Evolutionary conservation across 2,329 filamentous ascomycete genomes (phyloP), one percentile per base, ranked within the genome.

Genomic region (Thielaviopsis ethacetica): DNA sequence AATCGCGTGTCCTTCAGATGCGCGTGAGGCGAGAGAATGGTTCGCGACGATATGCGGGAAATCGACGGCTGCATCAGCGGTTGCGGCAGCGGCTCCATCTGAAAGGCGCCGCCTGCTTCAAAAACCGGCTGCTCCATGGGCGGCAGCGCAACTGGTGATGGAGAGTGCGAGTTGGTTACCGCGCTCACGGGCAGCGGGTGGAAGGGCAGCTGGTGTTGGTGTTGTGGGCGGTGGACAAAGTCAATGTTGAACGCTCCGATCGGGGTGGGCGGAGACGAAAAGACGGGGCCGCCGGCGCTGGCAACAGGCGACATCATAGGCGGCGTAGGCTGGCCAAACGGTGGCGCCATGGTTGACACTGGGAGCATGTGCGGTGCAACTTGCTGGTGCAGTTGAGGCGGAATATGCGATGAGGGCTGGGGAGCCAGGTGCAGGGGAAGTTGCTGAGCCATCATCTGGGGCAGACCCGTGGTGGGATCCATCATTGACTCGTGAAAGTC

Each of bases 201-300:
- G 38, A 53, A 58, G 30, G 57, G 57, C 44, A 58, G 30, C 27
- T 38, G 50, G n/a, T n/a, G 30, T 15, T 38, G 50, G n/a, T n/a
- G 30, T 15, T 54, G 54, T 21, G 44, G 44, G 38, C 54, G 44
- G 6, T 59, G 47, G n/a, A 51, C 47, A 56, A 59, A 59, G 5
- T 59, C 58, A 13, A 56, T 56, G 41, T 53, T 53, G 41, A 60
- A 60, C 15, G 21, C 50, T 12, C 38, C 27, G 24, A 56, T 49
- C 6, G 58, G 53, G 7, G 52, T 52, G 3, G 59, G 22, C 50
- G 30, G 24, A 3, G 12, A n/a, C 22, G 34, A 47, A 49, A 58
- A 53, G 7, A 22, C 50, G 17, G 56, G 54, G 13, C 22, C 54
- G 19, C 24, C 41, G n/a, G 44, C 10, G 27, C n/a, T 26, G 15